These are phyloP conservation scores for Ceratocystis cubensis DNA, from an alignment of 2,329 filamentous ascomycete species.

Conservation along the genomic window DNA sequence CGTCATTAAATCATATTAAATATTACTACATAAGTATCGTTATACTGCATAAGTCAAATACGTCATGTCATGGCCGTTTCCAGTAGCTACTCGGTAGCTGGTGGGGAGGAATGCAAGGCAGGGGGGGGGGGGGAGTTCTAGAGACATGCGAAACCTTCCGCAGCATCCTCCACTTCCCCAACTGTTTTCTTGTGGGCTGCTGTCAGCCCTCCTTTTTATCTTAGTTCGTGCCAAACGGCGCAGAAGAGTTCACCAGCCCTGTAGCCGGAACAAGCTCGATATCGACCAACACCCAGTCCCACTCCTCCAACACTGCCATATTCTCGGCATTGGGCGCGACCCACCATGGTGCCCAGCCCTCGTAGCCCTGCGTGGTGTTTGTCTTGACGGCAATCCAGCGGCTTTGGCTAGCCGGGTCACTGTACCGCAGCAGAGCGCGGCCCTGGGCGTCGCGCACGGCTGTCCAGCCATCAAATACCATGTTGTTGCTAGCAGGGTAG, in stretches of 20 bases:
- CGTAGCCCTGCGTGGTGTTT: conserved; percentile 17
- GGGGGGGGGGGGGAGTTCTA: background rate
- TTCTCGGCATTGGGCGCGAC: conserved; percentile 9
- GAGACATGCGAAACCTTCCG: background rate
- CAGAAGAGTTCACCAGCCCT: conserved; percentile 16
- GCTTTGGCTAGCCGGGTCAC: conserved; percentile 2
- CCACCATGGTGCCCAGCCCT: conserved; percentile 21
- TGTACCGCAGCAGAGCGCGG: conserved; percentile 12
- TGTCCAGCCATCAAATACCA: conserved; percentile 13
- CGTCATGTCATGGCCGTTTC: background rate
- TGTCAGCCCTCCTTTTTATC: background rate
- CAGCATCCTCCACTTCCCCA: background rate
- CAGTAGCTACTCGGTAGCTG: background rate
- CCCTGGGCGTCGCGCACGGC: conserved; percentile 7
- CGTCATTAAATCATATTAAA: background rate
- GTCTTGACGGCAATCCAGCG: conserved; percentile 20
- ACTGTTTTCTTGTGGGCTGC: background rate
- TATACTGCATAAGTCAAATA: background rate
- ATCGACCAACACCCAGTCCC: conserved; percentile 17
- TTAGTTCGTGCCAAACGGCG: conserved; percentile 19
- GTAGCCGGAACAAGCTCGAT: conserved; percentile 19
- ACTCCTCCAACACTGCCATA: background rate
- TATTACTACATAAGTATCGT: conserved; percentile 3
- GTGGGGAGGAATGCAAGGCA: background rate
- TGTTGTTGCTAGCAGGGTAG: conserved; percentile 13